These are phyloP conservation scores for Diaporthe caulivora DNA, from an alignment of 2,329 filamentous ascomycete genomes.

Conservation along the genomic window DNA sequence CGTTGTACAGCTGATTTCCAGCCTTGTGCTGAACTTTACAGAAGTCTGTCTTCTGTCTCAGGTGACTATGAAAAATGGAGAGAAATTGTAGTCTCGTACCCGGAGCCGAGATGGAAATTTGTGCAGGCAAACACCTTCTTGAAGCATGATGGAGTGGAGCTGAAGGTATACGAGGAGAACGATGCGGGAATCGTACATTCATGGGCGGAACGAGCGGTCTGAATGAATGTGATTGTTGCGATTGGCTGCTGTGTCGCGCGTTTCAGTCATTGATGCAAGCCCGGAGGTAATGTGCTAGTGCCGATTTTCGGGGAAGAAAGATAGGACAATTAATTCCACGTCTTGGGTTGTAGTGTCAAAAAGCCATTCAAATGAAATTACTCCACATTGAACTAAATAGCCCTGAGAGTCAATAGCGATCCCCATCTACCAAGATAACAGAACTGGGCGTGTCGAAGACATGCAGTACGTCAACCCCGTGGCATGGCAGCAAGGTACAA, in stretches of 20 bases:
- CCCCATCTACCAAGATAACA: rapidly evolving
- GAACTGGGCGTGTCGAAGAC: too few species aligned
- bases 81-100: background rate
- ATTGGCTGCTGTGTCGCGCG: too few species aligned
- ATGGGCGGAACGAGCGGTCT: background rate
- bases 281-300: too few species aligned
- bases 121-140: background rate
- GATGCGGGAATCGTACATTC: background rate
- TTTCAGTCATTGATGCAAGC: too few species aligned
- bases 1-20: background rate
- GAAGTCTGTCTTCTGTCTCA: background rate
- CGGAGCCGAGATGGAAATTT: background rate
- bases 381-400: background rate
- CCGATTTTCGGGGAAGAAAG: too few species aligned
- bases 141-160: background rate
- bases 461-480: background rate
- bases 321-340: too few species aligned
- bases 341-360: too few species aligned
- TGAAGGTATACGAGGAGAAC: background rate
- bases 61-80: background rate
- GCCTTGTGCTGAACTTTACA: background rate
- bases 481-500: background rate
- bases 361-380: too few species aligned
- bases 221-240: too few species aligned
- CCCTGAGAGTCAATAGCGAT: background rate